Percentiles rank a stretch among this genome's conserved stretches.
Conservation (phyloP, 2,329 filamentous ascomycete species). For the Talaromyces rugulosus region DNA sequence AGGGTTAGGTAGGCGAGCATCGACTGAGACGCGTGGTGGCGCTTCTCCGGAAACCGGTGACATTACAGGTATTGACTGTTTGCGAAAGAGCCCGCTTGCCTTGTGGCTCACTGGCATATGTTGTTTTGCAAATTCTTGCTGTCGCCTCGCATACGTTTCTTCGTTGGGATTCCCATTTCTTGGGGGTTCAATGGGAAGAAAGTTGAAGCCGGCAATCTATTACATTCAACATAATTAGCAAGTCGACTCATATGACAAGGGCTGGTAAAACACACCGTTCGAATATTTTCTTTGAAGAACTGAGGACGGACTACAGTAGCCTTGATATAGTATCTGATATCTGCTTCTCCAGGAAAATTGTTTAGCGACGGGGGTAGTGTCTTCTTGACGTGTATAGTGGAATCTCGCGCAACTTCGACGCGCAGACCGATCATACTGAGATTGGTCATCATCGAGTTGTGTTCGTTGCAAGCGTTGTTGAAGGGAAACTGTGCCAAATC, state of each 20-base stretch:
- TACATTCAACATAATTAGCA: neutral
- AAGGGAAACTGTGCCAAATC: conserved; percentile 39
- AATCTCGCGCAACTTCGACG: conserved; percentile 42
- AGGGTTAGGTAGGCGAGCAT: conserved; percentile 81
- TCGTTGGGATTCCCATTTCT: conserved; percentile 62
- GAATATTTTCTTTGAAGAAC: conserved; percentile 85
- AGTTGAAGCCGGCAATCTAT: conserved; percentile 63
- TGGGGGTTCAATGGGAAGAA: conserved; percentile 89
- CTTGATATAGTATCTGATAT: conserved; percentile 92
- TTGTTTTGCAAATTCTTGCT: conserved; percentile 54
- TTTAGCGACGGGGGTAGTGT: conserved; percentile 85
- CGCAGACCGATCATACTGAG: conserved; percentile 43
- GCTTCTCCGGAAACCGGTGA: conserved; percentile 31
- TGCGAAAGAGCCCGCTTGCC: conserved; percentile 60
- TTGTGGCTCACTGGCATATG: conserved; percentile 20
- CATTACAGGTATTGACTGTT: conserved; percentile 24
- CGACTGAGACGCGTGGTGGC: conserved; percentile 63
- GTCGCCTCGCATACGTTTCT: conserved; percentile 78
- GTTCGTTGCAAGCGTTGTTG: conserved; percentile 45
- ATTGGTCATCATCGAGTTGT: conserved; percentile 44
- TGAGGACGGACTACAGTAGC: conserved; percentile 87
- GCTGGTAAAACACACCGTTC: conserved; percentile 37
- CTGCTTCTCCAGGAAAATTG: conserved; percentile 81
- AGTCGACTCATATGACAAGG: neutral
- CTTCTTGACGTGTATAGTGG: conserved; percentile 66